phyloP scores from a whole-genome alignment of 2,329 filamentous ascomycete genomes.

The Aaosphaeria arxii region DNA sequence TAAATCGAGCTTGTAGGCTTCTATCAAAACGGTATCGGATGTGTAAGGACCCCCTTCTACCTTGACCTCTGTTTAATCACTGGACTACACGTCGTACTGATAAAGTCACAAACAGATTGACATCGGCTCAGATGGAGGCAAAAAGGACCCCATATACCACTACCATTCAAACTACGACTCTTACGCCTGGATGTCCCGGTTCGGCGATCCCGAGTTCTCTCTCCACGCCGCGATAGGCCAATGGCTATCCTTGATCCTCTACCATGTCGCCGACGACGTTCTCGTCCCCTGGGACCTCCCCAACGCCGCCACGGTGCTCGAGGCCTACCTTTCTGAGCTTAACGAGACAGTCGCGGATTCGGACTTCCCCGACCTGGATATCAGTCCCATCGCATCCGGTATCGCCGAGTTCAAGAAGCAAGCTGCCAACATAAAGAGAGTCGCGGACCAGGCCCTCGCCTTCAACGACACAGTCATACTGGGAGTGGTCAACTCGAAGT shows the following conservation, averaged over 20 bases:
- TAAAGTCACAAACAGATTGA: slow-evolving; percentile 10
- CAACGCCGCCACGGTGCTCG: slow-evolving; percentile 12
- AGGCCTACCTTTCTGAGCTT: slow-evolving; percentile 15
- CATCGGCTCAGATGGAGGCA: slow-evolving; percentile 12
- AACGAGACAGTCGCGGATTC: slow-evolving; percentile 10
- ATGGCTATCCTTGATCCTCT: slow-evolving; percentile 12
- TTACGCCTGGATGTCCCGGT: slow-evolving; percentile 18
- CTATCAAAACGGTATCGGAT: slow-evolving; percentile 36
- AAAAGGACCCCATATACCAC: slow-evolving; percentile 18
- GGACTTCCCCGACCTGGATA: slow-evolving; percentile 10
- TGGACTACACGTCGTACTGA: background rate
- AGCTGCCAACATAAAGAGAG: slow-evolving; percentile 6
- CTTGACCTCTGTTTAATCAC: background rate
- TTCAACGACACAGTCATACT: slow-evolving; percentile 12
- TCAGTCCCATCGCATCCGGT: slow-evolving; percentile 7
- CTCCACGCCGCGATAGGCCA: slow-evolving; percentile 19
- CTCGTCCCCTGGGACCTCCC: slow-evolving; percentile 18
- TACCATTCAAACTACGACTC: slow-evolving; percentile 22
- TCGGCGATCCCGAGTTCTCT: slow-evolving; percentile 18
- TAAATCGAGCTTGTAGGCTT: slow-evolving; percentile 16
- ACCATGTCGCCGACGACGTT: slow-evolving; percentile 16
- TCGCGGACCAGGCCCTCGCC: slow-evolving; percentile 6
- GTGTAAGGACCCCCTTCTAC: slow-evolving; percentile 3
- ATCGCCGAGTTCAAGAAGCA: slow-evolving; percentile 11
- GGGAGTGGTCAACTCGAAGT: slow-evolving; percentile 15